These are phyloP conservation scores for Neurospora cerealis DNA, from an alignment of 495 filamentous ascomycete species.

Conservation along the genomic window DNA sequence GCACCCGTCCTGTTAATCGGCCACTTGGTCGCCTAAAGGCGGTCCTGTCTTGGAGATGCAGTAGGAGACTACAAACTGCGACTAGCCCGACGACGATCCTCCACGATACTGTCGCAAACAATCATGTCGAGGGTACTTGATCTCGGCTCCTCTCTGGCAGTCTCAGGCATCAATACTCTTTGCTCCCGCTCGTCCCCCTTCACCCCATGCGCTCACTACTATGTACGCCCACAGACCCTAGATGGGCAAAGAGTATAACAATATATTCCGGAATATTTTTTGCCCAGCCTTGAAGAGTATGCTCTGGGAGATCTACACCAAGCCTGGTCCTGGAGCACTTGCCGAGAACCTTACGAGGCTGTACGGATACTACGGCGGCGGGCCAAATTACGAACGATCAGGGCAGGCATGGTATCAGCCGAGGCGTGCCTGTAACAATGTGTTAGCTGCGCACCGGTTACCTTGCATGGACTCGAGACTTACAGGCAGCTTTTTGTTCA, in stretches of 20 bases:
- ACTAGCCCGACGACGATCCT: not conserved
- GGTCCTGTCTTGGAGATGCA: not conserved
- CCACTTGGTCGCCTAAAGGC: not conserved
- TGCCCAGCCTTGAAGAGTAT: not conserved
- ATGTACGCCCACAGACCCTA: not conserved
- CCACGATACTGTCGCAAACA: not conserved
- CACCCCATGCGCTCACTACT: not conserved
- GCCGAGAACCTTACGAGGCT: not conserved
- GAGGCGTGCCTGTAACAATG: not conserved
- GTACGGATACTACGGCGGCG: not conserved
- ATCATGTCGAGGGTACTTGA: not conserved
- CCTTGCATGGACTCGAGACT: not conserved
- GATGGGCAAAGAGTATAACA: not conserved
- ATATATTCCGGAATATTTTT: not conserved
- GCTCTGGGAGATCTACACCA: not conserved
- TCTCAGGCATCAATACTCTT: not conserved
- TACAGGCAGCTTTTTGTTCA: not conserved
- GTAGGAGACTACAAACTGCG: not conserved
- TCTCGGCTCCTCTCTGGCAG: not conserved
- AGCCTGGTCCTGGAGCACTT: not conserved
- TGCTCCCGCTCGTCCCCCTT: not conserved
- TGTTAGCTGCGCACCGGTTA: not conserved
- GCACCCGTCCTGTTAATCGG: not conserved
- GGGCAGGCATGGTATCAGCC: not conserved
- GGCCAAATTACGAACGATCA: not conserved